Percentiles rank a stretch among this genome's conserved stretches.
Evolutionary conservation across 2,329 filamentous ascomycete species (phyloP).

Genomic region (Epichloe sibirici): DNA sequence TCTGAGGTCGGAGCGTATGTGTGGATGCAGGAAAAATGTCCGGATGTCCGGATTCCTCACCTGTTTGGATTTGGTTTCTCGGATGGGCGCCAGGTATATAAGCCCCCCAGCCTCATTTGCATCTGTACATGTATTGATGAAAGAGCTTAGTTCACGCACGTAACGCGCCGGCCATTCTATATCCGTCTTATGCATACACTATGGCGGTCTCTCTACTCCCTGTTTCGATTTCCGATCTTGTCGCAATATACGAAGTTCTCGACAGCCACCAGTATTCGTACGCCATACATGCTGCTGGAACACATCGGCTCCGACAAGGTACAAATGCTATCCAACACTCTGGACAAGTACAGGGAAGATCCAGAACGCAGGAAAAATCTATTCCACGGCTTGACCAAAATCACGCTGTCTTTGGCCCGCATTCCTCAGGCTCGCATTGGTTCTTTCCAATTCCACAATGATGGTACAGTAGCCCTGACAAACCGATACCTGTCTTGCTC

Average conservation of each 20-base stretch:
- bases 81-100: not conserved
- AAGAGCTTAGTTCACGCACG: not conserved
- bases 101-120: not conserved
- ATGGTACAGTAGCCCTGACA: not conserved
- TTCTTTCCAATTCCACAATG: not conserved
- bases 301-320: too few species aligned
- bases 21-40: slow-evolving; percentile 6
- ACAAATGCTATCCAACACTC: too few species aligned
- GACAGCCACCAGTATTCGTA: too few species aligned
- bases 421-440: not conserved
- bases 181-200: too few species aligned
- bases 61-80: slow-evolving; percentile 9
- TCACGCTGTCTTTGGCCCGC: not conserved
- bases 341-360: too few species aligned
- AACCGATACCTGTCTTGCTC: not conserved
- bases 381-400: not conserved
- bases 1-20: slow-evolving; percentile 2
- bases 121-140: not conserved
- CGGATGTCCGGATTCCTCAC: slow-evolving; percentile 8
- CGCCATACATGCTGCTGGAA: too few species aligned
- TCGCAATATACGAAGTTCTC: too few species aligned
- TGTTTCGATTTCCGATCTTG: too few species aligned
- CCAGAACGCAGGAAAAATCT: too few species aligned
- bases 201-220: too few species aligned
- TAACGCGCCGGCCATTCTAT: too few species aligned